Conservation (phyloP, 352 stramenopile genomes). For the Phytopythium ostracodes region DNA sequence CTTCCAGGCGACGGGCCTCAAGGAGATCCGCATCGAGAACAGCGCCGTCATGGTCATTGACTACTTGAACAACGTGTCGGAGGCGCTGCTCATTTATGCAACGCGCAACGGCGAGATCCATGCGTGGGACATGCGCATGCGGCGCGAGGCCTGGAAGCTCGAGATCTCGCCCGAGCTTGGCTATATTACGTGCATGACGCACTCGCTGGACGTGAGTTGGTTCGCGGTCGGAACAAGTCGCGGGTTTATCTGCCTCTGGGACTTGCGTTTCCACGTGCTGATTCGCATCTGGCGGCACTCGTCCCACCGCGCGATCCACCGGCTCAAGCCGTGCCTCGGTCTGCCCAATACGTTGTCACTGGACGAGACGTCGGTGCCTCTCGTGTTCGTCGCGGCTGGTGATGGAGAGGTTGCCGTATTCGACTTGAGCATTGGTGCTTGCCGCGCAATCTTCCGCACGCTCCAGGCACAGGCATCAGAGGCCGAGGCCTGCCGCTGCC, state of each 20-base stretch:
- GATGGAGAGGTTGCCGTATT: slow-evolving; percentile 91
- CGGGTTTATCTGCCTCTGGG: slow-evolving; percentile 95
- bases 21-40: slow-evolving; percentile 74
- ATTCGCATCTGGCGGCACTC: slow-evolving; percentile 97
- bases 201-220: slow-evolving; percentile 95
- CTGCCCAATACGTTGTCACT: slow-evolving; percentile 75
- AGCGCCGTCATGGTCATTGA: slow-evolving; percentile 94
- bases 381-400: slow-evolving; percentile 93
- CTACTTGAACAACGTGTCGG: slow-evolving; percentile 94
- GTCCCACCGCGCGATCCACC: slow-evolving; percentile 86
- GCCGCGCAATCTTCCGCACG: slow-evolving; percentile 90
- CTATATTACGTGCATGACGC: slow-evolving; percentile 94
- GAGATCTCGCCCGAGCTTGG: slow-evolving; percentile 92
- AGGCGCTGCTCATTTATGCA: slow-evolving; percentile 93
- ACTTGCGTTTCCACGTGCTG: slow-evolving; percentile 94
- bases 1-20: slow-evolving; percentile 64
- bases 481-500: slow-evolving; percentile 67
- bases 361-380: slow-evolving; percentile 75
- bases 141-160: slow-evolving; percentile 90
- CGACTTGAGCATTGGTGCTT: slow-evolving; percentile 87
- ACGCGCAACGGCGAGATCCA: slow-evolving; percentile 89
- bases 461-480: slow-evolving; percentile 76
- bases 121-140: slow-evolving; percentile 91
- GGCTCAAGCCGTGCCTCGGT: slow-evolving; percentile 79
- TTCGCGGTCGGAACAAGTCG: slow-evolving; percentile 91